phyloP scores from a whole-genome alignment of 1,139 yeast genomes.

The Geotrichum australiense region DNA sequence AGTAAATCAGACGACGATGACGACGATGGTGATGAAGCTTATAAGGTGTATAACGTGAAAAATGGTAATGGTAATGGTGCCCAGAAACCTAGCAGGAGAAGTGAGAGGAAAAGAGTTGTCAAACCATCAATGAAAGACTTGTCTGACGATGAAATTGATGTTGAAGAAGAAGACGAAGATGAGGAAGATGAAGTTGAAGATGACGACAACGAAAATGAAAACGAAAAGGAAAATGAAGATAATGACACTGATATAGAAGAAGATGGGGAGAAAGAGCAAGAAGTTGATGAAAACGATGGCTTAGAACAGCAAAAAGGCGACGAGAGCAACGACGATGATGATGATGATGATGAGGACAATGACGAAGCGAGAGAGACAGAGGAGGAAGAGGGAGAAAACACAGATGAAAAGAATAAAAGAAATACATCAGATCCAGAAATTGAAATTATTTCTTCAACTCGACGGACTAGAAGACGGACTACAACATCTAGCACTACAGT shows the following conservation, averaged over 20 bases:
- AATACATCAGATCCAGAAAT: too few relatives aligned
- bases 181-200: constrained; percentile 45
- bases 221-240: constrained; percentile 30
- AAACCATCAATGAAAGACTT: constrained; percentile 1
- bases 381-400: neutral
- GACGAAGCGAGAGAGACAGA: constrained; percentile 1
- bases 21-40: constrained; percentile 2
- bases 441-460: too few relatives aligned
- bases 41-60: constrained; percentile 2
- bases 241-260: constrained; percentile 19
- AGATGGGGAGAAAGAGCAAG: constrained; percentile 23
- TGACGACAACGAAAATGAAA: constrained; percentile 54
- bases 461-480: too few relatives aligned
- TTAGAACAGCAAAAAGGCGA: neutral
- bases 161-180: constrained; percentile 21
- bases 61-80: constrained; percentile 1
- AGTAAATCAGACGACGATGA: constrained; percentile 5
- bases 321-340: constrained; percentile 4
- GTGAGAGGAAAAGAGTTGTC: constrained; percentile 1
- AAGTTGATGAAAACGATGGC: constrained; percentile 23
- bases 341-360: neutral
- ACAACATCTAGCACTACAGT: too few relatives aligned
- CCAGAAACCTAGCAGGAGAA: constrained; percentile 1
- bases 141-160: constrained; percentile 23
- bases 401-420: too few relatives aligned